Conservation (phyloP, 2,329 filamentous ascomycete species). For the Furcasterigmium furcatum region DNA sequence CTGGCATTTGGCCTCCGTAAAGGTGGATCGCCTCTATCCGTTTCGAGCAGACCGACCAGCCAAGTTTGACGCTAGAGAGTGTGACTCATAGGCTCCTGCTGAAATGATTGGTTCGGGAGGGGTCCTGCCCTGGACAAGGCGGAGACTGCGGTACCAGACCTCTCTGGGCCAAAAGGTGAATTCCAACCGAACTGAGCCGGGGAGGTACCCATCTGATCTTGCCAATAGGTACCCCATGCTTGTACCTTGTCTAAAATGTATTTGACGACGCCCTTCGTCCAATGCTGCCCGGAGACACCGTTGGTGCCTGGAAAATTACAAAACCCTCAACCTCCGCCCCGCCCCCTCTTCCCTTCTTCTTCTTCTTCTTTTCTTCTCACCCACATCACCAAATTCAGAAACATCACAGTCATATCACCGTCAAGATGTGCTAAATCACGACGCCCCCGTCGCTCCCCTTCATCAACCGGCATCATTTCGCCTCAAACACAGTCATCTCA, state of each 20-base stretch:
- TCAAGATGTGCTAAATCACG: slow-evolving; percentile 58
- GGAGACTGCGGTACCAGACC: background rate
- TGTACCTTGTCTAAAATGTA: no score
- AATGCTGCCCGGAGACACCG: no score
- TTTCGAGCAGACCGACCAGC: background rate
- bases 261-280: background rate
- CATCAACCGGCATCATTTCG: slow-evolving; percentile 38
- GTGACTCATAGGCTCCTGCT: background rate
- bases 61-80: slow-evolving; percentile 2
- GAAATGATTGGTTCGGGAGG: background rate
- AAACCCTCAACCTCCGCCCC: slow-evolving; percentile 10
- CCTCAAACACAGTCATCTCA: slow-evolving; percentile 44
- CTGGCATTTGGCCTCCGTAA: no score
- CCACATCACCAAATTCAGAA: slow-evolving; percentile 22
- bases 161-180: background rate
- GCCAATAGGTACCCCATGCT: no score
- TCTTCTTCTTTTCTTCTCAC: slow-evolving; percentile 30
- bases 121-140: background rate
- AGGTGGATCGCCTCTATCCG: background rate
- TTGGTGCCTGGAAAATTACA: slow-evolving; percentile 2
- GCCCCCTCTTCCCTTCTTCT: slow-evolving; percentile 20
- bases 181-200: background rate
- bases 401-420: slow-evolving; percentile 26
- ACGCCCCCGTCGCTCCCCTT: slow-evolving; percentile 31
- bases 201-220: no score